Conservation (phyloP, 2,329 filamentous ascomycete species). For the Aspergillus quadricinctus region DNA sequence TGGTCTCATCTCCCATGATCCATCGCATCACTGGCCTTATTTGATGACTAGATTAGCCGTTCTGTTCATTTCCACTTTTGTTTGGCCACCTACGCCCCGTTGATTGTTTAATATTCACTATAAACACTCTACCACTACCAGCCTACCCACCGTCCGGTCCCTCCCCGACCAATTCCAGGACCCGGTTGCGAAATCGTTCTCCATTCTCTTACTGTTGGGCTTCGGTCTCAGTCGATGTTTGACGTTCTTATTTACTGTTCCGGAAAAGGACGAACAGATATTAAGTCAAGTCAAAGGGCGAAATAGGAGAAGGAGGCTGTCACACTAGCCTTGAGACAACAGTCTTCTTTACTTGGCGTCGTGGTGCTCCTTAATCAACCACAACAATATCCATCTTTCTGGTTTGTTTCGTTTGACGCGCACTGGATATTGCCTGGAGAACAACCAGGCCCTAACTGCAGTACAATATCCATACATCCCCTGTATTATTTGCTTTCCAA, state of each 20-base stretch:
- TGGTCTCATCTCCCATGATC: constrained; percentile 8
- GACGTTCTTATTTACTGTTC: constrained; percentile 12
- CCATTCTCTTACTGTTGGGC: constrained; percentile 12
- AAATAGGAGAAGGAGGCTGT: constrained; percentile 1
- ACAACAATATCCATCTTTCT: neutral
- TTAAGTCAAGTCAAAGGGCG: neutral
- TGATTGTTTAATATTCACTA: constrained; percentile 18
- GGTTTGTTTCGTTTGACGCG: neutral
- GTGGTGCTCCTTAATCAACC: neutral
- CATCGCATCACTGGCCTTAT: neutral
- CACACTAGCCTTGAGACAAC: constrained; percentile 1
- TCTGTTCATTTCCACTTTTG: constrained; percentile 26
- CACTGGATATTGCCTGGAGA: neutral
- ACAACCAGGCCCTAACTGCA: constrained; percentile 11
- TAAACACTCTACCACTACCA: constrained; percentile 4
- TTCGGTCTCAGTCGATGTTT: constrained; percentile 13
- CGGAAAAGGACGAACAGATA: constrained; percentile 4
- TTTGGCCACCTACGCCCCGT: constrained; percentile 7
- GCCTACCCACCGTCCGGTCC: constrained; percentile 13
- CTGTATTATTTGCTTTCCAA: constrained; percentile 17
- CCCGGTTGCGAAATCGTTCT: constrained; percentile 17
- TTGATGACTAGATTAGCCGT: constrained; percentile 1
- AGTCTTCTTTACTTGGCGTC: neutral
- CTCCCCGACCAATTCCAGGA: constrained; percentile 13
- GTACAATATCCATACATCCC: constrained; percentile 9